A percentile compares a stretch with the other conserved stretches of the same genome.
phyloP scores from a whole-genome alignment of 2,329 filamentous ascomycete genomes.

The Thyridium curvatum region DNA sequence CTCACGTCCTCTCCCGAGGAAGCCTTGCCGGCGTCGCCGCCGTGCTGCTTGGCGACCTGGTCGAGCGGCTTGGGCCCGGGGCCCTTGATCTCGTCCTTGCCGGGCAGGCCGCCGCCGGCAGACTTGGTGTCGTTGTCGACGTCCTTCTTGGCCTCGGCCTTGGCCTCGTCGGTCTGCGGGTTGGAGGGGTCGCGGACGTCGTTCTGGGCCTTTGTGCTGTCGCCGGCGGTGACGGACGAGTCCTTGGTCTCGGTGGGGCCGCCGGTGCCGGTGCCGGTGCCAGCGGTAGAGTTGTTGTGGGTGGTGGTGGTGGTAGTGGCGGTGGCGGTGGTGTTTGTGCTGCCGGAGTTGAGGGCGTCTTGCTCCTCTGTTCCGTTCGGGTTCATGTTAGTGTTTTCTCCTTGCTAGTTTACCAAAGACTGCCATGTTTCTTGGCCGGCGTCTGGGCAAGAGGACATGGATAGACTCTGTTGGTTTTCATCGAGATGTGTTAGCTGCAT shows the following conservation, averaged over 20 bases:
- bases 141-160: slow-evolving; percentile 20
- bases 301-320: slow-evolving; percentile 7
- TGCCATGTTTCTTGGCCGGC: no score
- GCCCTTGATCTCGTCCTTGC: slow-evolving; percentile 27
- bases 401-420: no score
- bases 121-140: slow-evolving; percentile 22
- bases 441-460: background rate
- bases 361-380: slow-evolving; percentile 1
- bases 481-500: background rate
- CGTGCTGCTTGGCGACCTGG: slow-evolving; percentile 23
- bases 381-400: slow-evolving; percentile 2
- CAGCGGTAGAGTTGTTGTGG: background rate
- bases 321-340: slow-evolving; percentile 5
- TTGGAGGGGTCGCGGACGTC: slow-evolving; percentile 32
- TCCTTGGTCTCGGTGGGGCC: slow-evolving; percentile 6
- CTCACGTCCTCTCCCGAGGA: slow-evolving; percentile 1
- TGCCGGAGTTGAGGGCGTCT: background rate
- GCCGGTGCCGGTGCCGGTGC: background rate
- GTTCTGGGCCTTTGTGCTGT: slow-evolving; percentile 25
- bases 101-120: slow-evolving; percentile 20
- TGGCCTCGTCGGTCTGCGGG: slow-evolving; percentile 22
- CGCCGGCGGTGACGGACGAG: slow-evolving; percentile 10
- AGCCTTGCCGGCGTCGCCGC: slow-evolving; percentile 20
- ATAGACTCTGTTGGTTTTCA: slow-evolving; percentile 6
- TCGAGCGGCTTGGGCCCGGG: slow-evolving; percentile 37